These are phyloP conservation scores for Tricholoma furcatifolium DNA, from an alignment of 768 basidiomycete species.

Conservation along the genomic window DNA sequence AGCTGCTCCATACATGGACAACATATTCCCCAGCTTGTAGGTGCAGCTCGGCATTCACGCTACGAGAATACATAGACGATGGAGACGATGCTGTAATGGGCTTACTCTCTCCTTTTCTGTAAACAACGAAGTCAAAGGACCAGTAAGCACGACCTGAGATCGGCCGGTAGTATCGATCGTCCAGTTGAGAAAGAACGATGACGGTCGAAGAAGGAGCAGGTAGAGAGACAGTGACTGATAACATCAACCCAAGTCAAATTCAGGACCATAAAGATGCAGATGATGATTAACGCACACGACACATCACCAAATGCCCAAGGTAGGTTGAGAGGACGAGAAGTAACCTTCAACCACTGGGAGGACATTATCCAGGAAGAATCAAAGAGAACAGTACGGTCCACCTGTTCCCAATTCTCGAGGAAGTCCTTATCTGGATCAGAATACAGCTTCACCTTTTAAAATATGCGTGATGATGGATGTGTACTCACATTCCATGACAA, in stretches of 20 bases:
- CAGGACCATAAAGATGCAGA: background rate
- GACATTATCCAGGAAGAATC: constrained; percentile 38
- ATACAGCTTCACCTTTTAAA: background rate
- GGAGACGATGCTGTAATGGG: constrained; percentile 19
- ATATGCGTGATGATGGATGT: background rate
- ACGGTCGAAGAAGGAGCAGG: constrained; percentile 27
- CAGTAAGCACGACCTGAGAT: constrained; percentile 24
- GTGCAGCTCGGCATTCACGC: constrained; percentile 25
- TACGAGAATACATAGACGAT: constrained; percentile 17
- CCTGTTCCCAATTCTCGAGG: constrained; percentile 34
- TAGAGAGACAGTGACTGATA: constrained; percentile 34
- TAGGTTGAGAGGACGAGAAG: constrained; percentile 20
- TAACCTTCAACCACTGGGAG: constrained; percentile 40
- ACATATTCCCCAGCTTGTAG: constrained; percentile 28
- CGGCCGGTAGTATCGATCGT: constrained; percentile 31
- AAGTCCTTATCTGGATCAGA: constrained; percentile 32
- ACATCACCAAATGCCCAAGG: constrained; percentile 43
- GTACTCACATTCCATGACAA: constrained; percentile 51
- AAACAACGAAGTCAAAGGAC: constrained; percentile 37
- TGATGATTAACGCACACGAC: constrained; percentile 27
- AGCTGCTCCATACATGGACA: constrained; percentile 22
- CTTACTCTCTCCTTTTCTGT: constrained; percentile 29
- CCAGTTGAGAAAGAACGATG: constrained; percentile 37
- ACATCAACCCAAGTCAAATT: background rate
- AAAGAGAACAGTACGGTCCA: constrained; percentile 40